A percentile compares a stretch with the other conserved stretches of the same genome.
phyloP scores from a whole-genome alignment of 1,139 yeast species.

The Yamadazyma mexicana region DNA sequence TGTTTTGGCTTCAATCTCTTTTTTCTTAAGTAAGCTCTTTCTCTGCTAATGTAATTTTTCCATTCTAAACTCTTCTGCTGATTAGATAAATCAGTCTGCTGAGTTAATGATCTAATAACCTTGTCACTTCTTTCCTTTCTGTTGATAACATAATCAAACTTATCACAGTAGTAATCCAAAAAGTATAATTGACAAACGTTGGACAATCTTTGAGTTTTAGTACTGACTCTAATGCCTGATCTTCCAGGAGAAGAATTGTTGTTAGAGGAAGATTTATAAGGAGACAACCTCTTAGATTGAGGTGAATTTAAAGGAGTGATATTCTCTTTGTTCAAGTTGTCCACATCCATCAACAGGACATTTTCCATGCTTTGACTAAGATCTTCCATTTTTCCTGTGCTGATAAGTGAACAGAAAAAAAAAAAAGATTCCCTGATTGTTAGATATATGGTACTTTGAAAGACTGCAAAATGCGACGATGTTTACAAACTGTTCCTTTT shows the following conservation, averaged over 20 bases:
- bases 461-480: conserved; percentile 2
- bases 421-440: too few species aligned
- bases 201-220: conserved; percentile 81
- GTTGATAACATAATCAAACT: conserved; percentile 87
- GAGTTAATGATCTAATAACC: conserved; percentile 58
- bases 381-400: conserved; percentile 25
- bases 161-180: conserved; percentile 92
- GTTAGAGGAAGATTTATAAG: conserved; percentile 21
- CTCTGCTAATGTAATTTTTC: conserved; percentile 81
- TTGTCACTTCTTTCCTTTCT: conserved; percentile 77
- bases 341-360: conserved; percentile 48
- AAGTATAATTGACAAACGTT: conserved; percentile 84
- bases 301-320: conserved; percentile 47
- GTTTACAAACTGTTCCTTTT: conserved; percentile 13
- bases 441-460: neutral
- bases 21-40: conserved; percentile 80
- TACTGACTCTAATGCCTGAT: conserved; percentile 48
- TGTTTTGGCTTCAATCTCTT: conserved; percentile 90
- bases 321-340: conserved; percentile 45
- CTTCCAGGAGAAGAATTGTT: conserved; percentile 2
- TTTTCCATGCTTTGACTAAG: conserved; percentile 49
- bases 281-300: conserved; percentile 13
- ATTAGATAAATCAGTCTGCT: conserved; percentile 38
- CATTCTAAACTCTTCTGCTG: conserved; percentile 67
- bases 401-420: too few species aligned